Conservation (phyloP, 257 asterid species). For the Thymus mandschuricus region DNA sequence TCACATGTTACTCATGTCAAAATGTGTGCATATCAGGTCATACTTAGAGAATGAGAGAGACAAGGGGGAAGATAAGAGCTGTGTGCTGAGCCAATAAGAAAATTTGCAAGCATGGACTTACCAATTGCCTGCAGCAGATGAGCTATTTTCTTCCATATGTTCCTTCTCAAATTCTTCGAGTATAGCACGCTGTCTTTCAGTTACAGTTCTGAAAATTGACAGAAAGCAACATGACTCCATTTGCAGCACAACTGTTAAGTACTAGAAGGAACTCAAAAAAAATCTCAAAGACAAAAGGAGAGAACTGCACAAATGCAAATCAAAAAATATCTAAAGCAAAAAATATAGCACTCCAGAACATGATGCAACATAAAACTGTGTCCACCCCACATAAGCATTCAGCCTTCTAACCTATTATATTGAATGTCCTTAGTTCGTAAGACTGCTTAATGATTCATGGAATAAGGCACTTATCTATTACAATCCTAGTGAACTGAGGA, state of each 20-base stretch:
- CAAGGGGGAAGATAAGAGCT: background rate
- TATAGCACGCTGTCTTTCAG: conserved; percentile 71
- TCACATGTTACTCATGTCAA: background rate
- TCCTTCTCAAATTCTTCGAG: conserved; percentile 91
- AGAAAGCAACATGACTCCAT: background rate
- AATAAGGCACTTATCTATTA: too few species aligned
- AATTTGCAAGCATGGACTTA: conserved; percentile 40
- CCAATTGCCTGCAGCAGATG: conserved; percentile 60
- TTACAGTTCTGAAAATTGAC: conserved; percentile 53
- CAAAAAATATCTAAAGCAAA: background rate
- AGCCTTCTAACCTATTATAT: background rate
- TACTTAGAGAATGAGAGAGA: background rate
- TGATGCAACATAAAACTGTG: background rate
- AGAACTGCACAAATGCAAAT: background rate
- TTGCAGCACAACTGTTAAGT: conserved; percentile 20
- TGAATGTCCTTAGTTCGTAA: background rate
- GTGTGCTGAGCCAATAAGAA: conserved; percentile 9
- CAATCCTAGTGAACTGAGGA: background rate
- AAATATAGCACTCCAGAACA: background rate
- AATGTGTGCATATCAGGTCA: background rate
- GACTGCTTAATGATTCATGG: background rate
- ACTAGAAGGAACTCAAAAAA: background rate
- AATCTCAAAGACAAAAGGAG: background rate
- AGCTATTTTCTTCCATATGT: conserved; percentile 42
- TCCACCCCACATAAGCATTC: background rate